Evolutionary conservation across 169 alveolate species (phyloP), one percentile per base, ranked within the genome.

Genomic region (Plasmodium vivax): DNA sequence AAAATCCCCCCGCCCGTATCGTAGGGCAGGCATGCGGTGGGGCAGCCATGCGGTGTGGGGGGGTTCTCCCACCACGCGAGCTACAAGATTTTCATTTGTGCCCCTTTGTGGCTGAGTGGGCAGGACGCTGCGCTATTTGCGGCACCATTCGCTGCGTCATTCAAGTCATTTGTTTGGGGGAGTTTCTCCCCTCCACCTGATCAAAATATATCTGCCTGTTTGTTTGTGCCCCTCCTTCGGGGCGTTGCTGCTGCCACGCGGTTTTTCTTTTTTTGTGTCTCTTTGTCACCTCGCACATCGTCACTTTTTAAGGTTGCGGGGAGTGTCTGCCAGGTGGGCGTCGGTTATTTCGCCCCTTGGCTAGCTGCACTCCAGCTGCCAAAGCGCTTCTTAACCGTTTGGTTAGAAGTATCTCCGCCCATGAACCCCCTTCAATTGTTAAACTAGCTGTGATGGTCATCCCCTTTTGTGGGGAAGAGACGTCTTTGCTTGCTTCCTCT

Each of bases 1-100:
- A 90, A 90, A 62, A 71, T 90, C 2, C 94, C 94, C 32, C 94
- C 94, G 8, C 94, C 94, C 16, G 81, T 90, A 68, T 90, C 73
- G 32, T 90, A 90, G 62, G 32, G 38, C 6, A 27, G n/a, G 9
- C 32, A 32, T 75, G 27, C 10, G 23, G 68, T 5, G 32, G 30
- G 1, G 27, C 27, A 23, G 27, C 27, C 27, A 32, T 75, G 27
- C 10, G 23, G 68, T 5, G 32, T 10, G 1, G 23, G 83, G 16
- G 6, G 1, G 10, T 47, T 47, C 19, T 47, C 14, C 58, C 58
- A 12, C 58, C 58, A 14, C 7, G 16, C 6, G 27, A 51, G 23
- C 27, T 16, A 51, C 62, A 16, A 0, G 23, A 3, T 51, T 51
- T 51, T 51, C 62, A 51, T 51, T 14, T 3, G 12, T 16, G 23